Evolutionary conservation across 2,329 filamentous ascomycete species (phyloP), one percentile per base, ranked within the genome.

Genomic region (Pseudogymnoascus sp.): DNA sequence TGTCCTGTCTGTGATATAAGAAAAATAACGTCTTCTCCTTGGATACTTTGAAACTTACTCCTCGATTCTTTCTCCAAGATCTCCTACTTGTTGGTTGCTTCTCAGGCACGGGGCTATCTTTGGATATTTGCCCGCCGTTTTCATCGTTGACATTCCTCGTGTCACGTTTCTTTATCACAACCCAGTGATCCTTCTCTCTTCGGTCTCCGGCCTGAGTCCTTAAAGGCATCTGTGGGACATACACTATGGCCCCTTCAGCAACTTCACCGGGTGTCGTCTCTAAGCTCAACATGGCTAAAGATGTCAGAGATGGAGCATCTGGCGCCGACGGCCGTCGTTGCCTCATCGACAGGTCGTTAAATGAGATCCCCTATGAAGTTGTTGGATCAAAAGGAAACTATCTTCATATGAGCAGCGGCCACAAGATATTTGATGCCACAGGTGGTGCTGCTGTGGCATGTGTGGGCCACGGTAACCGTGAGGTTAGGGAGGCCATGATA

Each of bases 361-460:
- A 72, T 40, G 70, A 70, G 37, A 53, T 66, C 6, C 72, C 69
- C 10, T 69, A 69, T 4, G 61, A 70, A n/a, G 69, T 73, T 6
- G 63, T 66, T 28, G 46, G 66, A 11, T 70, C 63, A 22, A 65
- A 70, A 31, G 72, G 72, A 14, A 70, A 69, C 63, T 68, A 70
- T 11, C 60, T 74, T 10, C 63, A 68, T 28, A 68, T 72, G 5
- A 64, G 65, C n/a, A 69, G 73, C 61, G 87, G 86, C 1, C 79
- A 81, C 24, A 78, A 76, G 35, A 82, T 95, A 46, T 81, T 92
- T 12, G 90, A 95, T 72, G 87, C 85, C 1, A 89, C 87, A 19
- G 84, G 87, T 28, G 90, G 90, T 19, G 88, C 90, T 2, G 89
- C 87, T 22, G 89, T 92, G 3, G 81, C 85, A 8, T 88, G 86